Evolutionary conservation across 2,329 filamentous ascomycete species (phyloP).

Genomic region (Colletotrichum sp.): DNA sequence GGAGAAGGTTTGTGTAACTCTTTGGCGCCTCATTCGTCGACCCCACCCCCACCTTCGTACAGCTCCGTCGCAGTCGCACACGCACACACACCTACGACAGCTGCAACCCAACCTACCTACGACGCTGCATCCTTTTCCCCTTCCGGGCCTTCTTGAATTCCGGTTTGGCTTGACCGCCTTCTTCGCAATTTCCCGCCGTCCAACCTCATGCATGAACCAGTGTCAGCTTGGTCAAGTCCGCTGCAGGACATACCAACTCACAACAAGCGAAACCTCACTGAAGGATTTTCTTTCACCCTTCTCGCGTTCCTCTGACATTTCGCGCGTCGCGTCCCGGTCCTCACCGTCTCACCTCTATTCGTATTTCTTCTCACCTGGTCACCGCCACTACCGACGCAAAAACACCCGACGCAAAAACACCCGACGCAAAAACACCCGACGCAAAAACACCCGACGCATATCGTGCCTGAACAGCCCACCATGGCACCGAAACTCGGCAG

Average conservation of each 20-base stretch:
- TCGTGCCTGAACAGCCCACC: background rate
- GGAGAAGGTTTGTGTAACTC: background rate
- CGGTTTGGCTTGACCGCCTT: conserved; percentile 22
- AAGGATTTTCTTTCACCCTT: background rate
- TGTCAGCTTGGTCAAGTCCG: background rate
- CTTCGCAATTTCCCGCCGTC: conserved; percentile 10
- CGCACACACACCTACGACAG: background rate
- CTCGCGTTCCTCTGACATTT: background rate
- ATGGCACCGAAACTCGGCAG: conserved; percentile 37
- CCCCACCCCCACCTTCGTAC: conserved; percentile 3
- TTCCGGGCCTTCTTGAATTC: conserved; percentile 9
- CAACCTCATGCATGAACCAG: conserved; percentile 12
- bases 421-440: background rate
- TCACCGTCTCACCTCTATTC: background rate
- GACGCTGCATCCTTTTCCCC: background rate
- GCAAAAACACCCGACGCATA: background rate
- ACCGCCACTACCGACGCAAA: background rate
- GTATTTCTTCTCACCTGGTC: background rate
- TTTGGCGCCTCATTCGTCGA: conserved; percentile 2
- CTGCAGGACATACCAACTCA: background rate
- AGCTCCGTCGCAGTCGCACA: background rate
- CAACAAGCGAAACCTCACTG: background rate
- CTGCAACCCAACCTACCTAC: background rate
- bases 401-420: background rate
- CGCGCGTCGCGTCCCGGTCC: background rate